Base-by-base conservation (phyloP, 108 stramenopile genomes). In the Schizochytrium sp. region DNA sequence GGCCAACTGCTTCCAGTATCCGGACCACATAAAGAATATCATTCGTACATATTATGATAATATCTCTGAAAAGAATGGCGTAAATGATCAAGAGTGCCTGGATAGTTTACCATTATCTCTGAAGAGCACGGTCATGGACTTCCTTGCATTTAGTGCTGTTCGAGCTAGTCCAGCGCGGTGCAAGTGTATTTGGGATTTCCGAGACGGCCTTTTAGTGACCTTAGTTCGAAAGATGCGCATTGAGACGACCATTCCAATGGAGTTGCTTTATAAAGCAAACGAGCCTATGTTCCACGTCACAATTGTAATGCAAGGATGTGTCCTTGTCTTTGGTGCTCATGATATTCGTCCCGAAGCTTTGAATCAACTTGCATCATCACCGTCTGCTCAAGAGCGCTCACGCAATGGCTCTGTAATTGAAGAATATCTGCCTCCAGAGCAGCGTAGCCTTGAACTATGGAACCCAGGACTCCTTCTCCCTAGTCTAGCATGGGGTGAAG, bases 391-490 rank as follows among this genome's bases (percentile, higher is more conserved):
- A 44, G 42, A 83, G 2, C 1, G n/a, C 13, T 47, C 49, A 17
- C 1, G 15, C 76, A 2, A 7, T 10, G 1, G 17, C 5, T 38
- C 55, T 17, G 72, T 72, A 15, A 44, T 44, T 28, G 50, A 55
- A 17, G 76, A 7, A 83, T 19, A 83, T 0, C 8, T 55, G 8
- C 10, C 7, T 8, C 15, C 3, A 42, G 76, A 83, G 12, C 50
- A 83, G 76, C 28, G 28, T 8, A 83, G 17, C 8, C 10, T 40
- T 7, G 53, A 49, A 40, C 76, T 83, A 2, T 42, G 5, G 76
- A 28, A 49, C 50, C 76, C 76, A 19, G 76, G 76, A 10, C 28
- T 83, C 5, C 76, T 83, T 38, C 28, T 83, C 50, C 8, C 76
- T 10, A 42, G 28, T 28, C 45, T 49, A 7, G 47, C 45, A 8